These are phyloP conservation scores for Annona squamosa DNA, from an alignment of 164 flowering plant genomes.

Conservation along the genomic window DNA sequence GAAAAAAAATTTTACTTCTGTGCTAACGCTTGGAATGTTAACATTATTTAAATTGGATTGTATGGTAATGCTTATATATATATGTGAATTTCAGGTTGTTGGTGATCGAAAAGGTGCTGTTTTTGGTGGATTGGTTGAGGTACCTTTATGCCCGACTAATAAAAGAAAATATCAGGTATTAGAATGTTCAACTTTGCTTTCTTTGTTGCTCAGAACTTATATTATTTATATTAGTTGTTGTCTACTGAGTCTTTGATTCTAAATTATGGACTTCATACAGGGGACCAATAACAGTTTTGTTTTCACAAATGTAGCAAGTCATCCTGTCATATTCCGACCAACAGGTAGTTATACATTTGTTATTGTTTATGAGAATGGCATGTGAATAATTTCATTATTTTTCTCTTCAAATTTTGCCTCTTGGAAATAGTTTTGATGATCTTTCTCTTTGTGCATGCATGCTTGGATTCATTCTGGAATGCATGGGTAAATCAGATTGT, in stretches of 20 bases:
- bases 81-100: conserved; percentile 52
- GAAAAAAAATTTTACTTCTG: neutral
- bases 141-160: conserved; percentile 65
- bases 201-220: neutral
- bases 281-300: conserved; percentile 78
- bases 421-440: too few relatives aligned
- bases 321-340: conserved; percentile 62
- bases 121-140: conserved; percentile 96
- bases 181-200: neutral
- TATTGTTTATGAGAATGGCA: neutral
- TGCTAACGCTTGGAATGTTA: neutral
- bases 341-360: conserved; percentile 55
- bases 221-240: neutral
- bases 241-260: conserved; percentile 8
- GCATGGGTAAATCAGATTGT: too few relatives aligned
- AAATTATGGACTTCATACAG: conserved; percentile 34
- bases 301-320: conserved; percentile 59
- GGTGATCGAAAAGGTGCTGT: conserved; percentile 85
- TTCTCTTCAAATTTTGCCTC: too few relatives aligned
- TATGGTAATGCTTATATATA: neutral
- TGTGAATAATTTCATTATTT: too few relatives aligned
- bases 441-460: too few relatives aligned
- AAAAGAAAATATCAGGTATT: conserved; percentile 80
- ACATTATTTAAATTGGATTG: neutral
- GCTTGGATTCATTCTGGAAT: too few relatives aligned